Evolutionary conservation across 306 rosid species (phyloP).

Genomic region (Castanopsis chinensis): DNA sequence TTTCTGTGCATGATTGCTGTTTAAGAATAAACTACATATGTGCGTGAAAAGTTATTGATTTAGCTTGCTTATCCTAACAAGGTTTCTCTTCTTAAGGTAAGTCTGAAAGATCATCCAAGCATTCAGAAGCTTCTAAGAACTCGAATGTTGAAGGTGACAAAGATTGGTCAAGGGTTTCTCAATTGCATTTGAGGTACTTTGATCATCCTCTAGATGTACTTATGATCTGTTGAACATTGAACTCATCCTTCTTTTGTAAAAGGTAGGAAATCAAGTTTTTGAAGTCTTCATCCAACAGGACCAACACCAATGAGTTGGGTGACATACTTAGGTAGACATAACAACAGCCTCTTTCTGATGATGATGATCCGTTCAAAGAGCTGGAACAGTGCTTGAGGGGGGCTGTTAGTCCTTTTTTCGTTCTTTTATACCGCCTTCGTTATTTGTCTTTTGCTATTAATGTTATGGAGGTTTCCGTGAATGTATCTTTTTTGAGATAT

Average conservation of each 20-base stretch:
- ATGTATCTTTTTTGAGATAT: not conserved
- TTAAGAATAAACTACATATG: not conserved
- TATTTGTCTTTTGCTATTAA: not conserved
- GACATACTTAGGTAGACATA: no score
- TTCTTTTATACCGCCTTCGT: no score
- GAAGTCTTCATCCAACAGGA: no score
- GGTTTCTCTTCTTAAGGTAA: slow-evolving; percentile 37
- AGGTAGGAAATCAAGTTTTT: no score
- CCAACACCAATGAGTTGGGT: no score
- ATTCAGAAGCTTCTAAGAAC: slow-evolving; percentile 39
- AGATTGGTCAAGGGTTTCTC: slow-evolving; percentile 70
- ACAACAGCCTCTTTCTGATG: no score
- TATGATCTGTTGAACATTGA: slow-evolving; percentile 6
- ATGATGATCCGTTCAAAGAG: no score
- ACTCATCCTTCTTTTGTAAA: not conserved
- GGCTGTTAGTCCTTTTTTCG: no score
- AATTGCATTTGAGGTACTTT: slow-evolving; percentile 57
- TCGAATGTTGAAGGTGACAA: slow-evolving; percentile 45
- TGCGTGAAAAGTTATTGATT: slow-evolving; percentile 3
- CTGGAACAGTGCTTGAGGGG: no score
- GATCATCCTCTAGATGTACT: slow-evolving; percentile 11
- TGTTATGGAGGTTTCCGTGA: not conserved
- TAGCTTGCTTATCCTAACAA: not conserved
- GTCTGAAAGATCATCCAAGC: slow-evolving; percentile 36
- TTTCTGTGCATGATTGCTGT: not conserved